phyloP scores from a whole-genome alignment of 2,329 filamentous ascomycete genomes.

The Microsporum canis region DNA sequence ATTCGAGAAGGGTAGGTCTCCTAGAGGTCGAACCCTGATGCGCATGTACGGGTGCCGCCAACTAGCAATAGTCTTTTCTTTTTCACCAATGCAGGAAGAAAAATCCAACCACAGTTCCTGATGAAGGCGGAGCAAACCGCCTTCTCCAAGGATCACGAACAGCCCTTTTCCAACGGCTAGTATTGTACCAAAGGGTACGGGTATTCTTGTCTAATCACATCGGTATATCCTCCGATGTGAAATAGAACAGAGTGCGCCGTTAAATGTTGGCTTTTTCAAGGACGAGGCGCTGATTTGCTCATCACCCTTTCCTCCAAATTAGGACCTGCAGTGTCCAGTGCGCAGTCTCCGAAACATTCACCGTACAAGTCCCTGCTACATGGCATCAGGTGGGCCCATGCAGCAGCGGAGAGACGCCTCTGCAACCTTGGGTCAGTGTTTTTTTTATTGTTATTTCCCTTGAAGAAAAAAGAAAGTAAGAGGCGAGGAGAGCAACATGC shows the following conservation, averaged over 20 bases:
- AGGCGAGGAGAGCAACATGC: neutral
- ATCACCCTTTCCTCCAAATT: neutral
- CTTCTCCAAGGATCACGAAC: neutral
- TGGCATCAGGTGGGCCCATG: slow-evolving; percentile 1
- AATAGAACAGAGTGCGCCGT: neutral
- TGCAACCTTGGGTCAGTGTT: neutral
- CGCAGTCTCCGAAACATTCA: slow-evolving; percentile 3
- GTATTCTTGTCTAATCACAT: slow-evolving; percentile 2
- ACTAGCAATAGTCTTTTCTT: neutral
- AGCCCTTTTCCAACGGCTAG: neutral
- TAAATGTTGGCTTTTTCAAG: slow-evolving; percentile 1
- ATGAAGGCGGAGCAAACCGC: neutral
- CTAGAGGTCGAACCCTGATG: neutral
- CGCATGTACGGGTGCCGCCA: neutral
- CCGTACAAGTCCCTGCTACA: neutral
- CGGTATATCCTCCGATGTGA: neutral
- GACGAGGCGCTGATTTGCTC: slow-evolving; percentile 3
- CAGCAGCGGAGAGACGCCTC: neutral
- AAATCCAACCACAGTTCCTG: neutral
- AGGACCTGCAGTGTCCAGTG: slow-evolving; percentile 5
- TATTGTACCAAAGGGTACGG: neutral
- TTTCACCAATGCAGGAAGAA: neutral
- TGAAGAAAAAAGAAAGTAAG: neutral
- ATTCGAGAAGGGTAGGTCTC: slow-evolving; percentile 6
- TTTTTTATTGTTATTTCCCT: neutral